Evolutionary conservation across 2,329 filamentous ascomycete genomes (phyloP).

Genomic region (Chaetothyriales sp.): DNA sequence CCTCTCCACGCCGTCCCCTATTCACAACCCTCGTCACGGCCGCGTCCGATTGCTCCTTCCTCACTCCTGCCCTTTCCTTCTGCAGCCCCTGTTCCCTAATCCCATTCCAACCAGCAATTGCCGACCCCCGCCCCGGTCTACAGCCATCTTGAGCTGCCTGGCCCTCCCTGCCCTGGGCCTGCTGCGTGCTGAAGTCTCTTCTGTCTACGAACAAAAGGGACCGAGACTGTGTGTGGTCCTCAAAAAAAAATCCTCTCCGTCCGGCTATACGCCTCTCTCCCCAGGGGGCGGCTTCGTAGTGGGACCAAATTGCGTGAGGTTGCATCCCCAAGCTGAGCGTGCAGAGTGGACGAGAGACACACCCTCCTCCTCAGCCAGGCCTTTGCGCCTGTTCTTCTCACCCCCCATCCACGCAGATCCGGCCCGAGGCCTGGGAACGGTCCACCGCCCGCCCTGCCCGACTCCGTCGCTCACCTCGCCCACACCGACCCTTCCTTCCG

Average conservation of each 20-base stretch:
- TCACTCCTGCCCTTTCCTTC: not conserved
- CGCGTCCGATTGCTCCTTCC: not conserved
- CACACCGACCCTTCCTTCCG: not conserved
- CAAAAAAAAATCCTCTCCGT: not conserved
- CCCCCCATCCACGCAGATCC: not conserved
- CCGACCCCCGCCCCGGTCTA: not conserved
- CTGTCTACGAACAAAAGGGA: not conserved
- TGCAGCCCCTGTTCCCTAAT: not conserved
- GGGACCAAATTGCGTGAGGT: not conserved
- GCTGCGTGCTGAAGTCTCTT: not conserved
- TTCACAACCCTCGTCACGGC: not conserved
- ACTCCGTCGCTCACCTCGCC: not conserved
- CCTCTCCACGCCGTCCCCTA: not conserved
- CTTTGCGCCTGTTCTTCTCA: not conserved
- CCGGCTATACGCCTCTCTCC: not conserved
- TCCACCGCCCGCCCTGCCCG: not conserved
- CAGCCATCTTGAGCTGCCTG: not conserved
- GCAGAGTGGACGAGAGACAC: not conserved
- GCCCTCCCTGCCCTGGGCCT: not conserved
- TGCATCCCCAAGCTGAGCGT: not conserved
- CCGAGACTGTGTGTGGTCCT: not conserved
- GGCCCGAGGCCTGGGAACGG: not conserved
- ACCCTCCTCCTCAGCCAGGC: not conserved
- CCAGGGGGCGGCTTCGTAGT: not conserved
- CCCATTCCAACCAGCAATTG: not conserved